phyloP scores from a whole-genome alignment of 2,329 filamentous ascomycete genomes.

The Scedosporium boydii region DNA sequence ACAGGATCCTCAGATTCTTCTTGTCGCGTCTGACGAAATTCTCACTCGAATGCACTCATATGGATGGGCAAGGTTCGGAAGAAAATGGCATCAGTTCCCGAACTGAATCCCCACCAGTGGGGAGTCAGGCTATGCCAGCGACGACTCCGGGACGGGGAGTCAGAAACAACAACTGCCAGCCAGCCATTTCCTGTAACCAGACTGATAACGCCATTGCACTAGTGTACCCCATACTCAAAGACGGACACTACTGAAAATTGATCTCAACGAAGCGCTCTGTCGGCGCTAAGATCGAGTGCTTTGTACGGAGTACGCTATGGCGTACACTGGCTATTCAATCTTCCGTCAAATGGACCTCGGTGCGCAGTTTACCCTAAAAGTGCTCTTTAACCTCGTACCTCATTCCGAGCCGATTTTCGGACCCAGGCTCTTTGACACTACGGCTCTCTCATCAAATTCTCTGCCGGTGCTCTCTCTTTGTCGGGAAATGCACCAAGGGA shows the following conservation, averaged over 20 bases:
- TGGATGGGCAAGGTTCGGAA: background rate
- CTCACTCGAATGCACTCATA: background rate
- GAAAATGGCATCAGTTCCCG: background rate
- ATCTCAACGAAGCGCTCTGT: background rate
- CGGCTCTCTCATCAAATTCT: background rate
- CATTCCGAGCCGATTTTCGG: background rate
- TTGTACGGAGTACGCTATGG: too few species aligned
- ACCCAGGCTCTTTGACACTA: background rate
- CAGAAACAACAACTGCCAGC: background rate
- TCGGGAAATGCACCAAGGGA: too few species aligned
- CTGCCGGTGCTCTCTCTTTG: too few species aligned
- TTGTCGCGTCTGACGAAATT: background rate
- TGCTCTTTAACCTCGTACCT: background rate
- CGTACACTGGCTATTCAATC: too few species aligned
- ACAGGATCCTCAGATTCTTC: background rate
- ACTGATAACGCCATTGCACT: background rate
- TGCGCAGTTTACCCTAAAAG: background rate
- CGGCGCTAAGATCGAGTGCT: background rate
- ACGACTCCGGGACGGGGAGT: background rate
- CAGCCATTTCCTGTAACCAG: background rate
- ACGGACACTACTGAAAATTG: background rate
- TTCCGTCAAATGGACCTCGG: too few species aligned
- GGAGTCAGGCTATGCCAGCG: background rate
- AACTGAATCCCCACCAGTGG: background rate
- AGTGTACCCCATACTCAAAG: background rate